A percentile compares a stretch with the other conserved stretches of the same genome.
phyloP scores from a whole-genome alignment of 176 grass and related monocot genomes.

The Ensete glaucum region DNA sequence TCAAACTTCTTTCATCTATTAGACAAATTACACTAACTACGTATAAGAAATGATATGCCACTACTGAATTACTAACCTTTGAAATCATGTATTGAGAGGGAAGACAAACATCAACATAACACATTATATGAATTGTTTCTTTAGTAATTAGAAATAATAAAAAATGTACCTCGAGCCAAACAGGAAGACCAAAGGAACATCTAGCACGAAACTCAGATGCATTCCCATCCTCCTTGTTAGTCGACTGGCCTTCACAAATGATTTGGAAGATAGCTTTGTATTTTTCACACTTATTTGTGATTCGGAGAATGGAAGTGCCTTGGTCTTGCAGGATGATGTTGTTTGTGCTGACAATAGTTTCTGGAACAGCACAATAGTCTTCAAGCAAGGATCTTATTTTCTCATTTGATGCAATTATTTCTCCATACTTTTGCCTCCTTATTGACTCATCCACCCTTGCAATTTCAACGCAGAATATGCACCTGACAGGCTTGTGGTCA shows the following conservation, averaged over 20 bases:
- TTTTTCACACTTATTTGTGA: conserved; percentile 63
- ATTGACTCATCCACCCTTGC: conserved; percentile 64
- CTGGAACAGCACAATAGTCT: conserved; percentile 56
- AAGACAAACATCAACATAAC: not conserved
- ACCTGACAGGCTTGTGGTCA: conserved; percentile 96
- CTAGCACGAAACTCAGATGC: conserved; percentile 54
- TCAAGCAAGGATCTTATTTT: conserved; percentile 53
- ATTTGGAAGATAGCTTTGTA: conserved; percentile 67
- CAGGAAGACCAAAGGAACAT: conserved; percentile 79
- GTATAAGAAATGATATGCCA: too few species aligned
- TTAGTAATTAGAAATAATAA: not conserved
- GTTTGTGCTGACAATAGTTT: conserved; percentile 64
- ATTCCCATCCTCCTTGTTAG: conserved; percentile 40
- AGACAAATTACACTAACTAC: too few species aligned
- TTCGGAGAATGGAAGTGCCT: conserved; percentile 52
- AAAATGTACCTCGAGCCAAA: conserved; percentile 81
- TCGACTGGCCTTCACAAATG: conserved; percentile 67
- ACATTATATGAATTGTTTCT: not conserved
- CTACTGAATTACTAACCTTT: too few species aligned
- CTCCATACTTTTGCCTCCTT: conserved; percentile 83
- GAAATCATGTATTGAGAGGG: not conserved
- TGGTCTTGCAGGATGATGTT: conserved; percentile 70
- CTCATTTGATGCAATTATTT: conserved; percentile 73
- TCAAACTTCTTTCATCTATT: too few species aligned
- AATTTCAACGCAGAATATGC: conserved; percentile 87